Conservation (phyloP, 768 basidiomycete species). For the Scleroderma bovista region DNA sequence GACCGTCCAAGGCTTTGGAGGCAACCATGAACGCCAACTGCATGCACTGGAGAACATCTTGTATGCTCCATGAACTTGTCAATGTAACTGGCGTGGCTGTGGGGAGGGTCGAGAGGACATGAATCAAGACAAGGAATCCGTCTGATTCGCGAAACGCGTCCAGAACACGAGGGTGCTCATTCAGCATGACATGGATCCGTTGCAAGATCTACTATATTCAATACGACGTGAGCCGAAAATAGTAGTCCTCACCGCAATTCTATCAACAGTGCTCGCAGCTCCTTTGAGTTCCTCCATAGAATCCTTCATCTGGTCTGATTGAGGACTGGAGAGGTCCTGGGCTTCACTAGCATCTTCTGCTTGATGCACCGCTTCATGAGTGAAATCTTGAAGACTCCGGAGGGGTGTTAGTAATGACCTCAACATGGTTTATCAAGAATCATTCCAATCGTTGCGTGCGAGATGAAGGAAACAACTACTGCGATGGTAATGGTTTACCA, state of each 20-base stretch:
- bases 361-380: conserved; percentile 17
- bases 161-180: conserved; percentile 59
- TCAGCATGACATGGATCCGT: conserved; percentile 65
- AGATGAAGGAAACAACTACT: too few species aligned
- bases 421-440: conserved; percentile 38
- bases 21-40: conserved; percentile 59
- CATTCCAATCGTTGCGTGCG: not conserved
- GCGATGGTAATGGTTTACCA: too few species aligned
- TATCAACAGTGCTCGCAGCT: conserved; percentile 39
- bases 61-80: conserved; percentile 29
- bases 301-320: conserved; percentile 54
- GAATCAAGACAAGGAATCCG: conserved; percentile 73
- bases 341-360: conserved; percentile 23
- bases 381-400: conserved; percentile 49
- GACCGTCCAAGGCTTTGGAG: conserved; percentile 56
- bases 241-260: conserved; percentile 45
- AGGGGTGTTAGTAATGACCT: conserved; percentile 56
- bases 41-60: conserved; percentile 46
- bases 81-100: conserved; percentile 24
- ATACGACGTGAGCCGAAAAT: not conserved
- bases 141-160: conserved; percentile 79
- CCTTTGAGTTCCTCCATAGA: conserved; percentile 65
- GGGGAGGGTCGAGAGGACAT: conserved; percentile 57
- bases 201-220: conserved; percentile 43
- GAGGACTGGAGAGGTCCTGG: not conserved